These are phyloP conservation scores for Gastrolobium bilobum DNA, from an alignment of 306 rosid genomes.

Conservation along the genomic window DNA sequence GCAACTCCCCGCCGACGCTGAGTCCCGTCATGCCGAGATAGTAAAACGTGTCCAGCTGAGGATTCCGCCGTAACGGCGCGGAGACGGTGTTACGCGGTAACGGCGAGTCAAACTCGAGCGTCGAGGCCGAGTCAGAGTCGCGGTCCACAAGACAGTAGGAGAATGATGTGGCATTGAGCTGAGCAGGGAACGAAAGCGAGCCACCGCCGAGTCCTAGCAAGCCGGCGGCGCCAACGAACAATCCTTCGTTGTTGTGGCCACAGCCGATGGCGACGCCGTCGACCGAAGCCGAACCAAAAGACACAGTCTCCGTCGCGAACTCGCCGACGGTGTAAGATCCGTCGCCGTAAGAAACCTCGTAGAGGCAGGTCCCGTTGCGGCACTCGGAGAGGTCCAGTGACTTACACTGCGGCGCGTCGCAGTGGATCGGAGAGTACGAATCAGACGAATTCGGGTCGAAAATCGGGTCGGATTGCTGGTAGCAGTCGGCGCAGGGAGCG, in stretches of 20 bases:
- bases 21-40: conserved; percentile 73
- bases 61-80: conserved; percentile 70
- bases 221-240: conserved; percentile 90
- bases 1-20: conserved; percentile 72
- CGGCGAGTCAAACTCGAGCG: conserved; percentile 76
- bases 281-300: conserved; percentile 61
- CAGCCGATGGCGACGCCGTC: conserved; percentile 74
- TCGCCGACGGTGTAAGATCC: conserved; percentile 94
- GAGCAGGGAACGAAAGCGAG: conserved; percentile 75
- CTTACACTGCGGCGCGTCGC: conserved; percentile 68
- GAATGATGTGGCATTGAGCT: conserved; percentile 75
- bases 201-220: conserved; percentile 95
- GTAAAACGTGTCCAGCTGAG: conserved; percentile 70
- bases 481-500: conserved; percentile 90
- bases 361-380: conserved; percentile 80
- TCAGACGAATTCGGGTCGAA: conserved; percentile 74
- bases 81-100: conserved; percentile 67
- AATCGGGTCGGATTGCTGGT: conserved; percentile 87
- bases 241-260: conserved; percentile 87
- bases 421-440: conserved; percentile 66
- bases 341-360: conserved; percentile 92
- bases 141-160: conserved; percentile 92
- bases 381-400: conserved; percentile 81
- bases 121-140: conserved; percentile 81
- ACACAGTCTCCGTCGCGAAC: conserved; percentile 77